These are phyloP conservation scores for Seiridium cupressi DNA, from an alignment of 2,329 filamentous ascomycete species.

Conservation along the genomic window DNA sequence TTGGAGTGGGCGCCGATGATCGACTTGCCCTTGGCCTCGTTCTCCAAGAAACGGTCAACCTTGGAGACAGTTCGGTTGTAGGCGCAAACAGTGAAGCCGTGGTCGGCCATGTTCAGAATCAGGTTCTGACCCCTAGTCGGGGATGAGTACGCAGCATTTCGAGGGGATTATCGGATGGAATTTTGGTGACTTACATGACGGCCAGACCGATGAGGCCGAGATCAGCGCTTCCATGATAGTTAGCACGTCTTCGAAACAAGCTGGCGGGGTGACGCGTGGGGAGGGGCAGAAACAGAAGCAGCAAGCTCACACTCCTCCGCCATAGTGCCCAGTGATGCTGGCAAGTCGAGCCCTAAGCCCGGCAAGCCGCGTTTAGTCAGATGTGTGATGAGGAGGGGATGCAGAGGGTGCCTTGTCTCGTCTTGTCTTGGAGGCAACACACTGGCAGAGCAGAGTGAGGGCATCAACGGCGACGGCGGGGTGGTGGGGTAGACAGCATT, in stretches of 20 bases:
- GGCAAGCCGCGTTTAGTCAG: constrained; percentile 26
- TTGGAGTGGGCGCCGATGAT: constrained; percentile 91
- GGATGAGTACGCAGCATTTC: not conserved
- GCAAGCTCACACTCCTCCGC: constrained; percentile 52
- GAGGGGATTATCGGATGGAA: not conserved
- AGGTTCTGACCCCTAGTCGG: constrained; percentile 70
- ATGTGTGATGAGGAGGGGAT: constrained; percentile 17
- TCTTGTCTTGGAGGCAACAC: constrained; percentile 16
- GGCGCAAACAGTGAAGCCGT: constrained; percentile 94
- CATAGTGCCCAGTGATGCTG: constrained; percentile 62
- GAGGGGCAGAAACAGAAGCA: constrained; percentile 18
- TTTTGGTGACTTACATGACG: constrained; percentile 65
- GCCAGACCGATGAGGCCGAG: constrained; percentile 90
- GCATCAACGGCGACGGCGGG: constrained; percentile 12
- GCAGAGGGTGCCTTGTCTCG: constrained; percentile 11
- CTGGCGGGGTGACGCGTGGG: constrained; percentile 24
- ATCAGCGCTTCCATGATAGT: constrained; percentile 69
- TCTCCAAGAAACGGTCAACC: constrained; percentile 90
- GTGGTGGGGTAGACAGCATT: constrained; percentile 10
- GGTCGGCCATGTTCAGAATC: constrained; percentile 85
- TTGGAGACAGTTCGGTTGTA: constrained; percentile 99
- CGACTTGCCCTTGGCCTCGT: constrained; percentile 93
- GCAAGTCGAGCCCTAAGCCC: constrained; percentile 69
- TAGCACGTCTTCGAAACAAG: constrained; percentile 45
- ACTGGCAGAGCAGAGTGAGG: constrained; percentile 12